Base-by-base conservation (phyloP, 345 rosid genomes). In the Aquilaria sinensis region DNA sequence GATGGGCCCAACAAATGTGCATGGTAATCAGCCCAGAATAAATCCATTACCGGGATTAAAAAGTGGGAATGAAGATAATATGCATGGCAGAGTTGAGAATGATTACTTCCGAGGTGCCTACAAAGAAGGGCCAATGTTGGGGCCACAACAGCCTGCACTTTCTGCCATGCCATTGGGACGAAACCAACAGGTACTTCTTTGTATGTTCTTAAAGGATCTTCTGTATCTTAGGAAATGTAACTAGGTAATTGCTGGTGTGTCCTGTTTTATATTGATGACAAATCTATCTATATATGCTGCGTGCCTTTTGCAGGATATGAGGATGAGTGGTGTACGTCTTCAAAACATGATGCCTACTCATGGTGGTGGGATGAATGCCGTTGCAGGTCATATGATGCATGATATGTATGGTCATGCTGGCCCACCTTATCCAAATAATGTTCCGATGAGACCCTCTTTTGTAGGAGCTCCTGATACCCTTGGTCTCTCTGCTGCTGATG, bases 401-500 rank as follows among this genome's bases (percentile, higher is more conserved):
- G 77, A 77, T 60, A 48, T 79, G 75, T 74, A 75, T 62, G 67
- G 72, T 66, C 93, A 74, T 67, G 63, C 73, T 53, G 77, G 68
- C 48, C 77, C 91, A 31, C 70, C 84, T 52, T 83, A 83, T 74
- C 33, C 89, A 68, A 73, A 73, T 71, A 77, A 77, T 63, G 68
- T 83, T 66, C 53, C 70, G 61, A 58, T 33, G 66, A 75, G 83
- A 73, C 79, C 84, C 49, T 82, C 90, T n/a, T 70, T 75, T 30
- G 55, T 55, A 61, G 81, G 82, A 67, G 64, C 81, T 54, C 56
- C 79, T 30, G 90, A 84, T 73, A 66, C 68, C 56, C 14, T 69
- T 48, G 72, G 70, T 67, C 74, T 86, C 46, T 81, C 97, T 5
- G 73, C 98, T 47, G 87, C 70, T 65, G 97, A 90, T 71, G 78